A percentile compares a stretch with the other conserved stretches of the same genome.
These are phyloP conservation scores for Fusarium oxysporum DNA, from an alignment of 2,329 filamentous ascomycete species.

Conservation along the genomic window DNA sequence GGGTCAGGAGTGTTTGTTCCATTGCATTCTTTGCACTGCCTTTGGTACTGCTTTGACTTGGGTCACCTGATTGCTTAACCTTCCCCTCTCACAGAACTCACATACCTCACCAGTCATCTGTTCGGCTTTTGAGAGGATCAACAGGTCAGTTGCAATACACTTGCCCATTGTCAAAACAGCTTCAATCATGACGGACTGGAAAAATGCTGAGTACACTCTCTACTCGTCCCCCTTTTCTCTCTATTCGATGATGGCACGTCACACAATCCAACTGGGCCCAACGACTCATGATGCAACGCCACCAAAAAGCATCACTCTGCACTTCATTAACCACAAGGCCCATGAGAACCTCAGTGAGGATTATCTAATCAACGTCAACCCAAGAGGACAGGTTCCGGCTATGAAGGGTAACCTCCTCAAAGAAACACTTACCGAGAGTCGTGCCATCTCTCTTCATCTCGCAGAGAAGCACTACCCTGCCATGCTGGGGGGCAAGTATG, in stretches of 20 bases:
- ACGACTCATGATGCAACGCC: background rate
- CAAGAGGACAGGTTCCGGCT: slow-evolving; percentile 21
- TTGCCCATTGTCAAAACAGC: background rate
- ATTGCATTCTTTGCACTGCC: too few relatives aligned
- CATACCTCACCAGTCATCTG: background rate
- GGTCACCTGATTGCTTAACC: background rate
- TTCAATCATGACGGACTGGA: slow-evolving; percentile 5
- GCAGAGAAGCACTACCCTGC: slow-evolving; percentile 27
- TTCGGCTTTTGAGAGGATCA: background rate
- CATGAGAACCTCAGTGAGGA: slow-evolving; percentile 10
- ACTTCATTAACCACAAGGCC: slow-evolving; percentile 15
- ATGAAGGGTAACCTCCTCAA: slow-evolving; percentile 16
- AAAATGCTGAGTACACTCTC: slow-evolving; percentile 21
- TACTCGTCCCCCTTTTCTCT: slow-evolving; percentile 27
- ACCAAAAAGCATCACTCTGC: slow-evolving; percentile 3
- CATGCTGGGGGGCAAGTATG: slow-evolving; percentile 5
- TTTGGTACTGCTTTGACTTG: background rate
- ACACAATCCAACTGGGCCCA: slow-evolving; percentile 18
- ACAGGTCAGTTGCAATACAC: background rate
- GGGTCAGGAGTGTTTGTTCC: background rate
- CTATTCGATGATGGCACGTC: slow-evolving; percentile 28
- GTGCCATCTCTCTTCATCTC: slow-evolving; percentile 19
- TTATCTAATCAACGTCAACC: slow-evolving; percentile 18
- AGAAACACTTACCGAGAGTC: slow-evolving; percentile 18
- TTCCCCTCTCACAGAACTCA: background rate